A percentile compares a stretch with the other conserved stretches of the same genome.
Conservation (phyloP, 2,329 filamentous ascomycete genomes). For the Xylaria multiplex region DNA sequence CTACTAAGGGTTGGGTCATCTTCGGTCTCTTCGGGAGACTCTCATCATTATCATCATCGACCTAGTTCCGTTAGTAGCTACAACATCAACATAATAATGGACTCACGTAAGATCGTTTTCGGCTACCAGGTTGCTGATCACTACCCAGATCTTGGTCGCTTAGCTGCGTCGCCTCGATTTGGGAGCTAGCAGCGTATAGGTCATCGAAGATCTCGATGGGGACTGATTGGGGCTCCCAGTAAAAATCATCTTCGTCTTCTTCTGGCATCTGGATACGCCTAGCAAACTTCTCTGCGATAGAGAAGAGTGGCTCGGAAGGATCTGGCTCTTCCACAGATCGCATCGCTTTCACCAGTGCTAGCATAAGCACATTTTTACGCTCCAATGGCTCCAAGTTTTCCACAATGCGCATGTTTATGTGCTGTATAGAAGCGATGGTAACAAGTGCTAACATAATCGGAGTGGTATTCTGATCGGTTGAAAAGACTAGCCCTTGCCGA, state of each 20-base stretch:
- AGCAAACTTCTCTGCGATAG: conserved; percentile 59
- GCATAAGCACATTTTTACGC: conserved; percentile 58
- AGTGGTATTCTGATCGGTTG: conserved; percentile 41
- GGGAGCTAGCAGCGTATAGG: conserved; percentile 54
- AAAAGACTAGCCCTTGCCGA: conserved; percentile 48
- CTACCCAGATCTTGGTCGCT: conserved; percentile 32
- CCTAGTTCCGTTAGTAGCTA: conserved; percentile 43
- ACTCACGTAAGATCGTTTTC: conserved; percentile 63
- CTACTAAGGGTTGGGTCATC: conserved; percentile 43
- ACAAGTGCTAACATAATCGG: conserved; percentile 62
- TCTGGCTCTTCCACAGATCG: conserved; percentile 54
- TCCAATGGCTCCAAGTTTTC: conserved; percentile 55
- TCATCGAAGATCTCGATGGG: conserved; percentile 61
- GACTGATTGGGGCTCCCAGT: conserved; percentile 60
- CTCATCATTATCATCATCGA: conserved; percentile 49
- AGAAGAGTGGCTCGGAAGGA: conserved; percentile 55
- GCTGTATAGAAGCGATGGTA: conserved; percentile 64
- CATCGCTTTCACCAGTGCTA: conserved; percentile 48
- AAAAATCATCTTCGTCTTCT: conserved; percentile 49
- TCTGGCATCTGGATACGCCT: conserved; percentile 55
- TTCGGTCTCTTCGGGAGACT: conserved; percentile 48
- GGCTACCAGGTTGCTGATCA: conserved; percentile 42
- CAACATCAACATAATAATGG: neutral
- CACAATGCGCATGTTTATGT: conserved; percentile 61
- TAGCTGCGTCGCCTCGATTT: conserved; percentile 49